Conservation (phyloP, 2,329 filamentous ascomycete genomes). For the Nemania sp. region DNA sequence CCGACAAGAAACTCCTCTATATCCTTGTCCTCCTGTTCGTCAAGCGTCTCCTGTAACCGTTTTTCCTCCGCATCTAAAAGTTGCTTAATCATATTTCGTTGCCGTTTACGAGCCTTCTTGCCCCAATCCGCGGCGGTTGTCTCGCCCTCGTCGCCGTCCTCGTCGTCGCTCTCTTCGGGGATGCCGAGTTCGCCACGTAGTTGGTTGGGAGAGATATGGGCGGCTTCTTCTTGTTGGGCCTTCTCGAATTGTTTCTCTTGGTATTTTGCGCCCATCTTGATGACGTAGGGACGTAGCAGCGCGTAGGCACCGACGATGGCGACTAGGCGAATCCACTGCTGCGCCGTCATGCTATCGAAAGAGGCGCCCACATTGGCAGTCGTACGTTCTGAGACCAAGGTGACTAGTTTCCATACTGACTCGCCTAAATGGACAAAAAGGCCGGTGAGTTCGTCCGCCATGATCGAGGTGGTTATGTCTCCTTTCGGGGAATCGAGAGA, state of each 20-base stretch:
- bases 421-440: conserved; percentile 40
- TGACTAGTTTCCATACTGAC: conserved; percentile 36
- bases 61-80: conserved; percentile 67
- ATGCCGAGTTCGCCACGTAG: conserved; percentile 61
- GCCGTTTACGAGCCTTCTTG: conserved; percentile 70
- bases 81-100: conserved; percentile 69
- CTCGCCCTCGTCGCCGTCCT: conserved; percentile 52
- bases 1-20: conserved; percentile 69
- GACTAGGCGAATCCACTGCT: conserved; percentile 70
- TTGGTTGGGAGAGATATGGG: conserved; percentile 67
- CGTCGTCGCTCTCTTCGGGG: conserved; percentile 57
- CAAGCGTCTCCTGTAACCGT: conserved; percentile 56
- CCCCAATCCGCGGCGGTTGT: conserved; percentile 66
- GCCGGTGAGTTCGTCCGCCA: conserved; percentile 40
- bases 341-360: conserved; percentile 55
- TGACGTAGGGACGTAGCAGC: conserved; percentile 73
- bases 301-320: conserved; percentile 74
- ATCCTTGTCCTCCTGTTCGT: conserved; percentile 74
- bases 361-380: conserved; percentile 55
- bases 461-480: conserved; percentile 24
- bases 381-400: conserved; percentile 43
- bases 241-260: conserved; percentile 69
- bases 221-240: conserved; percentile 54
- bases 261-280: conserved; percentile 66
- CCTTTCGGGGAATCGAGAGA: neutral